phyloP scores from a whole-genome alignment of 345 rosid species.

The Hibiscus tridactylites region DNA sequence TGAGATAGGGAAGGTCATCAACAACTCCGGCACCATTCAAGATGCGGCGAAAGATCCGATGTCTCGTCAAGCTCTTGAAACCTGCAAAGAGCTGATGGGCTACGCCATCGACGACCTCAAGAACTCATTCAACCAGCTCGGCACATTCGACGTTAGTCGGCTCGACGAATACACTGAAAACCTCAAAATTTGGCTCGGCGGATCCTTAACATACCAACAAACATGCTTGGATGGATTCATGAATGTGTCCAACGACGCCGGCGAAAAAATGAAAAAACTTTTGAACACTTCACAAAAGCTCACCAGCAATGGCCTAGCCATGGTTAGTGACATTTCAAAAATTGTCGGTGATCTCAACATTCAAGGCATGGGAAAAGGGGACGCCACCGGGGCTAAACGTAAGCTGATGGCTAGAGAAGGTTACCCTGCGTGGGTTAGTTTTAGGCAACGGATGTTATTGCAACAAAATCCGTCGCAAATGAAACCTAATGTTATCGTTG shows the following conservation, averaged over 20 bases:
- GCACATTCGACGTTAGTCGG: conserved; percentile 25
- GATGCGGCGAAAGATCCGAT: conserved; percentile 37
- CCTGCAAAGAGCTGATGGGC: conserved; percentile 43
- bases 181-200: conserved; percentile 68
- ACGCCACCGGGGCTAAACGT: conserved; percentile 9
- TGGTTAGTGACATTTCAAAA: conserved; percentile 36
- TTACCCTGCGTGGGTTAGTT: conserved; percentile 45
- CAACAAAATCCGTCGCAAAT: conserved; percentile 11
- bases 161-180: conserved; percentile 31
- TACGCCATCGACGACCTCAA: conserved; percentile 50
- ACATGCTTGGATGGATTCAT: conserved; percentile 64
- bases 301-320: conserved; percentile 66
- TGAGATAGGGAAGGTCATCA: conserved; percentile 27
- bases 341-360: conserved; percentile 23
- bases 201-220: conserved; percentile 60
- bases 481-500: conserved; percentile 48
- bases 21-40: conserved; percentile 33
- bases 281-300: conserved; percentile 38
- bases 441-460: conserved; percentile 33
- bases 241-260: conserved; percentile 39
- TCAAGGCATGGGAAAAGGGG: conserved; percentile 5
- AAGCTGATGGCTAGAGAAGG: conserved; percentile 26
- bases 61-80: conserved; percentile 41
- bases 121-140: conserved; percentile 32
- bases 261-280: conserved; percentile 35